Evolutionary conservation across 257 asterid genomes (phyloP), one percentile per base, ranked within the genome.

Genomic region (Phtheirospermum japonicum): DNA sequence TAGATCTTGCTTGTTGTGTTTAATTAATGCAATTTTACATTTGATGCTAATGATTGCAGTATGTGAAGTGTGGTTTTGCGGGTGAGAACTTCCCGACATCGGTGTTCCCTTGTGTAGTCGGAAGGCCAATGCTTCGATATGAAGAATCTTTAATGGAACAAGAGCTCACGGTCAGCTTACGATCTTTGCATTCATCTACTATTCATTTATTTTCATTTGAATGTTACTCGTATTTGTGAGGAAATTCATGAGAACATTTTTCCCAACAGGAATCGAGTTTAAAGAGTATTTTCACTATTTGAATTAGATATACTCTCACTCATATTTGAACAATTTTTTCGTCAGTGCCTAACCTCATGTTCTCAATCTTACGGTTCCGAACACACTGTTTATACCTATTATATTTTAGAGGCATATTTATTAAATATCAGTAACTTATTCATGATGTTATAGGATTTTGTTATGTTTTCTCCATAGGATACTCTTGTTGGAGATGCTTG

Each of bases 21-120:
- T 57, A 54, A 36, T 16, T 40, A 2, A 30, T 54, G 60, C 62
- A 40, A 48, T n/a, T 9, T 37, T 62, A 54, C 49, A 40, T 53
- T 70, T 45, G 5, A 2, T 39, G 57, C 18, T 61, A 53, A 66
- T 79, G 74, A 71, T 43, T 80, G 81, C 95, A 92, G 99, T 92
- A 89, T 80, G 99, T 92, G 36, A 92, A 92, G 74, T 92, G 97
- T 66, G 99, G 99, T 65, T 92, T 89, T 74, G 94, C 97, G 30
- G 90, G 90, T 31, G 99, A 86, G 77, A 92, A 92, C 74, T 92
- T 92, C 67, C 99, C 97, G 57, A 89, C 95, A 40, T 92, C 99
- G 10, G 99, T 92, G 55, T 92, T 83, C 73, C 99, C 99, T 53
- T 83, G 97, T 71, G 99, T 92, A 58, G 95, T 92, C 52, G 98